These are phyloP conservation scores for Dalbergia cultrata DNA, from an alignment of 306 rosid genomes.

Conservation along the genomic window DNA sequence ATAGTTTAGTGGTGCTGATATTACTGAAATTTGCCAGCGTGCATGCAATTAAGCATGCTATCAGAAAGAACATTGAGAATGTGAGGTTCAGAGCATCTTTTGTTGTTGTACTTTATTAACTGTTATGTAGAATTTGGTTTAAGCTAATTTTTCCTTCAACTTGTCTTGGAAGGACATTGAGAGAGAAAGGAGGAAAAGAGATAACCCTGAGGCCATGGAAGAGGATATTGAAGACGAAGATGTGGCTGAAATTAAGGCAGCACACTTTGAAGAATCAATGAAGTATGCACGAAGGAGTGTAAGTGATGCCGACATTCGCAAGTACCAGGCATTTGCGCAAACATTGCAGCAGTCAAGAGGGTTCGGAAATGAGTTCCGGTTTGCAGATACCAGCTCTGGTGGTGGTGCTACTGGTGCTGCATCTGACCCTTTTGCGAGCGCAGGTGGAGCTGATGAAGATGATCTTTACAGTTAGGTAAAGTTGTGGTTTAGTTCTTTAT, in stretches of 20 bases:
- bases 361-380: constrained; percentile 88
- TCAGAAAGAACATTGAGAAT: constrained; percentile 96
- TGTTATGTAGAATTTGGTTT: no score
- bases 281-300: constrained; percentile 97
- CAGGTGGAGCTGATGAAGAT: constrained; percentile 91
- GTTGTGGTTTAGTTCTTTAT: constrained; percentile 1
- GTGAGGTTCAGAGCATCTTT: constrained; percentile 50
- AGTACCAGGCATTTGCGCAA: constrained; percentile 96
- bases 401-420: constrained; percentile 45
- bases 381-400: constrained; percentile 60
- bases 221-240: constrained; percentile 86
- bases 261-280: constrained; percentile 98
- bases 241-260: constrained; percentile 90
- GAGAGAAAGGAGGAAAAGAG: constrained; percentile 85
- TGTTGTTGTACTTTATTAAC: neutral
- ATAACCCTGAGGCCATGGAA: constrained; percentile 96
- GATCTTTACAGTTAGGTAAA: constrained; percentile 87
- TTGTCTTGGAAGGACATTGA: constrained; percentile 76
- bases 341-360: constrained; percentile 99
- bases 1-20: constrained; percentile 98
- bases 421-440: constrained; percentile 81
- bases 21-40: constrained; percentile 97
- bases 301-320: constrained; percentile 97
- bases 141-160: no score
- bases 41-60: constrained; percentile 97